A percentile compares a stretch with the other conserved stretches of the same genome.
Evolutionary conservation across 305 asterid genomes (phyloP).

Genomic region (Withania somnifera): DNA sequence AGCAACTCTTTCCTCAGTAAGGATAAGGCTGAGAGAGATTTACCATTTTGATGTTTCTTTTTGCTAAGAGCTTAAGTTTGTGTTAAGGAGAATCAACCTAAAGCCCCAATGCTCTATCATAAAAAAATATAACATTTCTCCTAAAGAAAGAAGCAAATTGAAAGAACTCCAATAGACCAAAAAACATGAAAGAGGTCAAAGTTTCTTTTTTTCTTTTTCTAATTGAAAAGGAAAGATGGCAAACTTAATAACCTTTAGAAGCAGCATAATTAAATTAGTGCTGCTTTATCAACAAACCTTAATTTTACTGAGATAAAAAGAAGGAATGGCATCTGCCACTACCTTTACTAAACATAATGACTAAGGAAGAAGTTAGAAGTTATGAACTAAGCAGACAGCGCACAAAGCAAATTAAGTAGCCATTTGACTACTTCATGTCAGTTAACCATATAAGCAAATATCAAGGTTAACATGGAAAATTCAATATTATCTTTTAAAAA

Average conservation of each 20-base stretch:
- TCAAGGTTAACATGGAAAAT: neutral
- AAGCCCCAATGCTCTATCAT: neutral
- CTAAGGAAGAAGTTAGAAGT: neutral
- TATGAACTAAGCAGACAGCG: neutral
- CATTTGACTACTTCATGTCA: neutral
- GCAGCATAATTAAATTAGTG: neutral
- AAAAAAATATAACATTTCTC: neutral
- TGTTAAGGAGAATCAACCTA: slow-evolving; percentile 39
- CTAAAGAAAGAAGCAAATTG: neutral
- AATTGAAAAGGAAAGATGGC: neutral
- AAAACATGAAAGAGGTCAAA: neutral
- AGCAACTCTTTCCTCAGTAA: slow-evolving; percentile 58
- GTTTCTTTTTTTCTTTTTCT: neutral
- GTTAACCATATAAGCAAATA: neutral
- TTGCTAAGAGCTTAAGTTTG: slow-evolving; percentile 50
- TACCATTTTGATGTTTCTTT: slow-evolving; percentile 39
- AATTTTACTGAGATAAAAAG: neutral
- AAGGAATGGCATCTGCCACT: neutral
- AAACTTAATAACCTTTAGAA: neutral
- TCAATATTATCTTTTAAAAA: neutral
- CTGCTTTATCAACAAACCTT: neutral
- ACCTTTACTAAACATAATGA: neutral
- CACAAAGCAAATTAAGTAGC: neutral
- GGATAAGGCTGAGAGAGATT: slow-evolving; percentile 44
- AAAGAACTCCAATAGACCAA: neutral